Evolutionary conservation across 75 land plant genomes (phyloP), one percentile per base, ranked within the genome.

Genomic region (Azolla pinnata): DNA sequence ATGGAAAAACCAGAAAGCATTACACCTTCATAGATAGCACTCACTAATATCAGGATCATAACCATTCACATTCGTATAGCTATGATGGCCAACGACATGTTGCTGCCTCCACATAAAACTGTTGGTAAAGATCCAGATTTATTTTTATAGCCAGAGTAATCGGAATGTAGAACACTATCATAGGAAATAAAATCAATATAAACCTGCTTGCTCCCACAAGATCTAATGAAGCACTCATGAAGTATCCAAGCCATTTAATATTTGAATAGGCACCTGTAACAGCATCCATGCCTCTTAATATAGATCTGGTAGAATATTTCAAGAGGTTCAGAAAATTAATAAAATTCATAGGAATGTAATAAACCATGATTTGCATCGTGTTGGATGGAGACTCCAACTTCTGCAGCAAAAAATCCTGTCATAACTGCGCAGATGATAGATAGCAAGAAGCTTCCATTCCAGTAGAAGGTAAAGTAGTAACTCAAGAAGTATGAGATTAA

Each of bases 71-170:
- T 76, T 76, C 34, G 79, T 76, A 50, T 61, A 76, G 24, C 71
- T 58, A 52, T 76, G 79, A 67, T 76, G 79, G 30, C 79, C 79
- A 53, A 73, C 77, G 31, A 76, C 79, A 67, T 76, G 79, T 44
- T 76, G 79, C 40, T 76, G 71, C 45, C 77, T 72, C 79, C 79
- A 76, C 79, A 76, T 76, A 33, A 76, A 76, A 57, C 79, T 76
- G 65, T n/a, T n/a, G n/a, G n/a, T n/a, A n/a, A n/a, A n/a, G n/a
- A n/a, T n/a, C n/a, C n/a, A n/a, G n/a, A n/a, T n/a, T n/a, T n/a
- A n/a, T n/a, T n/a, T n/a, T n/a, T n/a, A n/a, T n/a, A n/a, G n/a
- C n/a, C n/a, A n/a, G n/a, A n/a, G n/a, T n/a, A n/a, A n/a, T n/a
- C n/a, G n/a, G n/a, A n/a, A n/a, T n/a, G n/a, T n/a, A n/a, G n/a